Conservation (phyloP, 176 grass and related monocot species). For the Lolium perenne region DNA sequence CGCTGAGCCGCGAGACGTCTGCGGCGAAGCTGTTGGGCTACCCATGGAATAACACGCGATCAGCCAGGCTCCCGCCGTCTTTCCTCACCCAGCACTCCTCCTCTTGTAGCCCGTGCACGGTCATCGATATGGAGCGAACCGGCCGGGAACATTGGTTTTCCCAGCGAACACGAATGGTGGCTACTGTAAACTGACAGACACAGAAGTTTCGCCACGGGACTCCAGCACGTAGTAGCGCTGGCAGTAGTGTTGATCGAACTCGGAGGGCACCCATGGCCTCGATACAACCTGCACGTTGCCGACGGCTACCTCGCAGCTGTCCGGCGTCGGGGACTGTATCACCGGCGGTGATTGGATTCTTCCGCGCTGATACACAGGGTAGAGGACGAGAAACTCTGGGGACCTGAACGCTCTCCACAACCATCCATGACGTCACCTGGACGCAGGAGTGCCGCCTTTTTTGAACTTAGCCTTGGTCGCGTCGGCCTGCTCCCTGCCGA, state of each 20-base stretch:
- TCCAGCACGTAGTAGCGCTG: neutral
- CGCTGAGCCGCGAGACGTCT: neutral
- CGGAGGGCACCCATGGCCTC: too few relatives aligned
- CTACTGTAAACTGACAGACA: neutral
- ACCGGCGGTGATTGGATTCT: too few relatives aligned
- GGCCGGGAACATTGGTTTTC: neutral
- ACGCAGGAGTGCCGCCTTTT: neutral
- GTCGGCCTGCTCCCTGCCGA: too few relatives aligned
- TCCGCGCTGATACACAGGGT: too few relatives aligned
- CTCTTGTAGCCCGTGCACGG: neutral
- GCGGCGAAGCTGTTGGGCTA: neutral
- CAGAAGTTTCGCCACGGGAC: slow-evolving; percentile 1
- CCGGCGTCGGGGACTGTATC: too few relatives aligned
- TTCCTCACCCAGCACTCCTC: neutral
- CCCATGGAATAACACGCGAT: neutral
- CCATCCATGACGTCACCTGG: neutral
- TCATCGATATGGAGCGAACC: neutral
- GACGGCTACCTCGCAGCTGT: too few relatives aligned
- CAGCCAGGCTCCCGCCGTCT: neutral
- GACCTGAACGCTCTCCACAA: too few relatives aligned
- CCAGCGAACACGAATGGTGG: too few relatives aligned
- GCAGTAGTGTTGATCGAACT: too few relatives aligned
- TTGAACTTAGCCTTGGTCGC: neutral
- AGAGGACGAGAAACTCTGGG: too few relatives aligned
- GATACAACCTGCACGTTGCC: too few relatives aligned